Evolutionary conservation across 2,329 filamentous ascomycete genomes (phyloP).

Genomic region (Mycosphaerella sp.): DNA sequence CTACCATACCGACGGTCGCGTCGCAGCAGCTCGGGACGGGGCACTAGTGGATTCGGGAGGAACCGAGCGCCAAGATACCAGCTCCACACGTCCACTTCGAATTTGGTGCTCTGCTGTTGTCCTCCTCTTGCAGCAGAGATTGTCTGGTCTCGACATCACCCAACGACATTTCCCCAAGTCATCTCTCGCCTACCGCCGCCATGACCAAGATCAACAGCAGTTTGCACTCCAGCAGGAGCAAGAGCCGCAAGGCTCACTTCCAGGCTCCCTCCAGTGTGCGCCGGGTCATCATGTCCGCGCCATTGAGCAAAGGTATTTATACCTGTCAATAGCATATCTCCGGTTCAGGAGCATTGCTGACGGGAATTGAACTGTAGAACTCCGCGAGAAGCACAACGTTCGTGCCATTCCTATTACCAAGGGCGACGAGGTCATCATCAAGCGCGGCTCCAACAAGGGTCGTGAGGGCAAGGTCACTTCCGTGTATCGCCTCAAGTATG

Average conservation of each 20-base stretch:
- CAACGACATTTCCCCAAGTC: constrained; percentile 15
- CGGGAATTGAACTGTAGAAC: constrained; percentile 44
- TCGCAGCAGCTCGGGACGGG: neutral
- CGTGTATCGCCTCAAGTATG: constrained; percentile 97
- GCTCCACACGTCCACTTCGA: constrained; percentile 7
- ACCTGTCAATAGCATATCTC: constrained; percentile 13
- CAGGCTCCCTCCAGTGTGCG: constrained; percentile 87
- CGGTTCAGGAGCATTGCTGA: constrained; percentile 23
- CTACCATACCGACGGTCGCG: neutral
- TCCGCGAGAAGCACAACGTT: constrained; percentile 99
- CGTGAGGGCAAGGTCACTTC: constrained; percentile 97
- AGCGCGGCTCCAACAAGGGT: constrained; percentile 92
- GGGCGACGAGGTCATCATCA: constrained; percentile 74
- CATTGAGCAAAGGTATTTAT: constrained; percentile 67
- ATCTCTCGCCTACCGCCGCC: constrained; percentile 39
- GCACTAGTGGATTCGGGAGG: neutral
- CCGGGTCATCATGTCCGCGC: constrained; percentile 94
- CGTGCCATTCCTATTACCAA: constrained; percentile 96
- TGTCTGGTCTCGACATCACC: constrained; percentile 9
- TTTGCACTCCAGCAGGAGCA: constrained; percentile 81
- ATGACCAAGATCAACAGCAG: constrained; percentile 66
- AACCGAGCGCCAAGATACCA: constrained; percentile 2
- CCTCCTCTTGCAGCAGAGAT: constrained; percentile 5
- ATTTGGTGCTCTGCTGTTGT: constrained; percentile 5
- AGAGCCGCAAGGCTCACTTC: constrained; percentile 99